Percentiles rank a stretch among this genome's conserved stretches.
phyloP scores from a whole-genome alignment of 805 yeast species.

The Hanseniaspora mollemarum region DNA sequence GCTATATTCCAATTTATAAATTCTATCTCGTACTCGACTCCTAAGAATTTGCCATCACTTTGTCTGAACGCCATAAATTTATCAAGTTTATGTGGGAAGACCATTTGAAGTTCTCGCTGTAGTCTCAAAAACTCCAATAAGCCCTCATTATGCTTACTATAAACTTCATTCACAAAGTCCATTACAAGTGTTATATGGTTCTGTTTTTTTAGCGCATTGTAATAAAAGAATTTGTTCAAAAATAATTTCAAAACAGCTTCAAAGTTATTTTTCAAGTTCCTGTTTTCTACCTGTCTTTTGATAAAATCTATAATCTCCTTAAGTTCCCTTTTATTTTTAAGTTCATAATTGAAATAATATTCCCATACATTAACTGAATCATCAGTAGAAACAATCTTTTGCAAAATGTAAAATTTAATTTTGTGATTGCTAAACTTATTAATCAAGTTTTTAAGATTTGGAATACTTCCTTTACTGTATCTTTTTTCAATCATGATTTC shows the following conservation, averaged over 20 bases:
- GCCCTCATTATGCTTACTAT: neutral
- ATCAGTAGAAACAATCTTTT: neutral
- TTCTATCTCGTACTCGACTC: neutral
- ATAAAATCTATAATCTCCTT: neutral
- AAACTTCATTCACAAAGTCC: neutral
- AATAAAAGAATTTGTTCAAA: neutral
- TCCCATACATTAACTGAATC: slow-evolving; percentile 3
- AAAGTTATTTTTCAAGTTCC: neutral
- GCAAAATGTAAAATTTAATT: neutral
- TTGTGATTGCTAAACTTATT: neutral
- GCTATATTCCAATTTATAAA: neutral
- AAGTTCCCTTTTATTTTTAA: neutral
- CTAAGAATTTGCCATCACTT: no score
- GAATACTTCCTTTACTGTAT: neutral
- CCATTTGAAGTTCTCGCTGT: neutral
- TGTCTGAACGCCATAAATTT: neutral
- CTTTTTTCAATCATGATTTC: neutral
- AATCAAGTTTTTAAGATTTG: neutral
- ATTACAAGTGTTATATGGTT: neutral
- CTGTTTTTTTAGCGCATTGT: neutral
- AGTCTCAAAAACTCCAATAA: neutral
- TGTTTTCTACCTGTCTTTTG: neutral
- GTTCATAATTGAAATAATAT: neutral
- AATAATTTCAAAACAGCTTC: neutral
- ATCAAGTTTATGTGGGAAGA: neutral